These are phyloP conservation scores for Avena insularis DNA, from an alignment of 176 grass and related monocot genomes.

Conservation along the genomic window DNA sequence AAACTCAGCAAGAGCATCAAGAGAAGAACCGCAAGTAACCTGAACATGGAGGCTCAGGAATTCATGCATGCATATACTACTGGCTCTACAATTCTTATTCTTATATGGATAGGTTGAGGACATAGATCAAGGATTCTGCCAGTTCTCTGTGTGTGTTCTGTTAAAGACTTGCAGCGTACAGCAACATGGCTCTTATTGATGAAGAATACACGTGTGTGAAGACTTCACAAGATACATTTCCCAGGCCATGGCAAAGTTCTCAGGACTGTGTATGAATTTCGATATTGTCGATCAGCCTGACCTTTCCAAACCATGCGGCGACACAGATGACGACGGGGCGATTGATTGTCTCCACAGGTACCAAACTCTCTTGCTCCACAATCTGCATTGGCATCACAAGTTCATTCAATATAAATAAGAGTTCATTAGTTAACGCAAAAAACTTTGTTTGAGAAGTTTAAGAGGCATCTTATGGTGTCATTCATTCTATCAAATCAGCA, in stretches of 20 bases:
- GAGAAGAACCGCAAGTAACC: neutral
- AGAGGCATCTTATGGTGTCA: neutral
- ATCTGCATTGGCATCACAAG: conserved; percentile 48
- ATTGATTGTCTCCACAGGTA: conserved; percentile 50
- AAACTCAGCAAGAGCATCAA: neutral
- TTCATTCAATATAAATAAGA: neutral
- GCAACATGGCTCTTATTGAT: neutral
- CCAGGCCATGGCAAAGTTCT: neutral
- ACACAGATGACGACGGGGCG: conserved; percentile 63
- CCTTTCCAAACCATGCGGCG: conserved; percentile 78
- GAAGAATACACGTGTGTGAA: neutral
- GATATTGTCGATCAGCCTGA: conserved; percentile 88
- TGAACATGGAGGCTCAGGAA: neutral
- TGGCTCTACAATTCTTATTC: neutral
- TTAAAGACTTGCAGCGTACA: neutral
- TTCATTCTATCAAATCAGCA: neutral
- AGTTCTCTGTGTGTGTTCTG: neutral
- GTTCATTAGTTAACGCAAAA: neutral
- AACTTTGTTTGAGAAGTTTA: too few species aligned
- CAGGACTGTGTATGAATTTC: conserved; percentile 50
- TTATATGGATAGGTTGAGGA: neutral
- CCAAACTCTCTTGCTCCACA: conserved; percentile 75
- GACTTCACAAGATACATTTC: neutral
- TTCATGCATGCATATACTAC: neutral
- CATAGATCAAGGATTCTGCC: neutral